Base-by-base conservation (phyloP, 176 grass and related monocot species). In the Bothriochloa decipiens region DNA sequence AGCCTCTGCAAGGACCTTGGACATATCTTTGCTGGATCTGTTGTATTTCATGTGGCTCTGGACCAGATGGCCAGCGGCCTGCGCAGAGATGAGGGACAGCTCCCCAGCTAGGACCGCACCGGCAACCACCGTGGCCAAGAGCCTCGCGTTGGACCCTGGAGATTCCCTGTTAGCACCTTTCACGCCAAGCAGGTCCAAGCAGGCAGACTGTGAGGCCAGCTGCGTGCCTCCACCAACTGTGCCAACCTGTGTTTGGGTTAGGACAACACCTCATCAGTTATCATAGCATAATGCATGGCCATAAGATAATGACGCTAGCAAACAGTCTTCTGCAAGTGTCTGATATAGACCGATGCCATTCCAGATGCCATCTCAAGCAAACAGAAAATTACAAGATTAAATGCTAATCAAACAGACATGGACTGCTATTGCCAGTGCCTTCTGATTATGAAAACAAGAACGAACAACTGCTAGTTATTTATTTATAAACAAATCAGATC, bases 41-140 rank as follows among this genome's bases (percentile, higher is more conserved):
- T 98, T 98, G 86, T 98, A 95, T 87, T 98, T 98, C 95, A 98
- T 88, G 85, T 98, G 95, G 83, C 92, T 95, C 39, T 76, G 74
- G 36, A 98, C 95, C 63, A 98, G 91, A 80, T 98, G 95, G 18
- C 95, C 95, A 6, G 95, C 91, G 12, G 95, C 92, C 18, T 90
- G 95, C 14, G 95, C 95, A 11, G 95, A 98, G 72, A 98, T 79
- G 8, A 98, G 91, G 50, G 95, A 98, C 82, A 98, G 77, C 90
- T 98, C 95, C 3, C 82, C 95, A 84, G 95, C 95, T 3, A 98
- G 91, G 66, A 98, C 95, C 27, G 90, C 92, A 36, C 92, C 92
- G 27, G 95, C 89, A 55, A 98, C 91, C 28, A 98, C 83, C 17
- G 91, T 60, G 37, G 95, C 92, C 3, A 98, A 89, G 15, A 91